Percentiles rank a stretch among this genome's conserved stretches.
These are phyloP conservation scores for Psophocarpus tetragonolobus DNA, from an alignment of 306 rosid species.

Conservation along the genomic window DNA sequence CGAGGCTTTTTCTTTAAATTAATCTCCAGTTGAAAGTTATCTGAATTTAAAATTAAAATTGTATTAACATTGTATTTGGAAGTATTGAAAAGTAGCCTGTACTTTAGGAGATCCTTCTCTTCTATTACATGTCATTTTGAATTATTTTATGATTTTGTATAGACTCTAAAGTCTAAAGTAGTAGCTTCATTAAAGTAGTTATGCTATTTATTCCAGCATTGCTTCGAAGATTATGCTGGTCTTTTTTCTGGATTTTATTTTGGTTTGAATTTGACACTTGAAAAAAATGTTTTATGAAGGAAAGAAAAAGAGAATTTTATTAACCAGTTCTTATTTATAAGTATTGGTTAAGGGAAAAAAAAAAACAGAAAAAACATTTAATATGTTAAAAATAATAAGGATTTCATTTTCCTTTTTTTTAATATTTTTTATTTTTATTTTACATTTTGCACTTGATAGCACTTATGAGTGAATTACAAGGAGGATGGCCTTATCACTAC, in stretches of 20 bases:
- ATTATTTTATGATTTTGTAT: not conserved
- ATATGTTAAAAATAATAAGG: not conserved
- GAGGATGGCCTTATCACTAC: not conserved
- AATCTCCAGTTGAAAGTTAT: not conserved
- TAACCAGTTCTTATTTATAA: not conserved
- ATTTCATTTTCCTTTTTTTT: not conserved
- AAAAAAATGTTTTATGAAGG: too few species aligned
- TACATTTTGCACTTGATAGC: not conserved
- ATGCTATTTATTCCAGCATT: not conserved
- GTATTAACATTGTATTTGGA: not conserved
- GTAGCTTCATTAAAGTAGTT: not conserved
- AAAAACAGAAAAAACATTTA: not conserved
- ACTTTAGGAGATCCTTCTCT: not conserved
- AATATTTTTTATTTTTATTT: not conserved
- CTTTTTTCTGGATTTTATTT: not conserved
- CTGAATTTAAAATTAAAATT: not conserved
- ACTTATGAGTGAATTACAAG: not conserved
- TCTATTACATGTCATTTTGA: not conserved
- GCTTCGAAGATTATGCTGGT: not conserved
- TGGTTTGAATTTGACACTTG: not conserved
- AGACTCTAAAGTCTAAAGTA: not conserved
- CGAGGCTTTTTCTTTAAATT: not conserved
- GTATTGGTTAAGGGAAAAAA: not conserved
- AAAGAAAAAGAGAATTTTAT: not conserved
- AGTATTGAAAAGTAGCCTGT: not conserved